phyloP scores from a whole-genome alignment of 2,329 filamentous ascomycete species.

The Ascochyta koolunga region DNA sequence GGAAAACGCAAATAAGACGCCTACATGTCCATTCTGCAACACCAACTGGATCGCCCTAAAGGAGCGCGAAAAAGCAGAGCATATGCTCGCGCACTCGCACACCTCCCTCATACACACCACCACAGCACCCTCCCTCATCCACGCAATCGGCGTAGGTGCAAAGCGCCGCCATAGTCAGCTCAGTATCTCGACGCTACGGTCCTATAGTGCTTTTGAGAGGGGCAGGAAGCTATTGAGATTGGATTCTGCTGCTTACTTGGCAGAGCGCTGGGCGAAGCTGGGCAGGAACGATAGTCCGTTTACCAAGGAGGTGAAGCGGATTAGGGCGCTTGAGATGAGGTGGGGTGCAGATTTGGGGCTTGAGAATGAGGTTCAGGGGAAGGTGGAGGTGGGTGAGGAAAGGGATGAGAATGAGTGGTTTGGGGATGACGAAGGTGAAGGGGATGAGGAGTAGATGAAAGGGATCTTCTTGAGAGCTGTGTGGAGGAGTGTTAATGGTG shows the following conservation, averaged over 20 bases:
- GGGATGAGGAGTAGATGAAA: too few relatives aligned
- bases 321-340: neutral
- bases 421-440: too few relatives aligned
- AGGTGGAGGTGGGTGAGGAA: too few relatives aligned
- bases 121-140: neutral
- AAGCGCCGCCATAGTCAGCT: neutral
- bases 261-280: neutral
- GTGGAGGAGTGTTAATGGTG: too few relatives aligned
- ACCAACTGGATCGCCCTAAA: neutral
- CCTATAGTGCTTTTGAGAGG: neutral
- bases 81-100: conserved; percentile 1
- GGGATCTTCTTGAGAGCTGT: too few relatives aligned
- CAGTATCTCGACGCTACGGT: neutral
- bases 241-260: neutral
- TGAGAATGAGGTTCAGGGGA: too few relatives aligned
- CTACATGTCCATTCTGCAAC: conserved; percentile 3
- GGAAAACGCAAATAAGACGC: neutral
- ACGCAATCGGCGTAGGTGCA: neutral
- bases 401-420: too few relatives aligned
- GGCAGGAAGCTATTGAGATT: neutral
- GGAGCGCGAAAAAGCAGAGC: neutral
- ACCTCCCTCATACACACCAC: neutral
- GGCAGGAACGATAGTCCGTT: neutral
- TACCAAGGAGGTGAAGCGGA: neutral
- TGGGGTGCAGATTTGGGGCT: neutral